Percentiles rank a stretch among this genome's conserved stretches.
phyloP scores from a whole-genome alignment of 129 eudicot genomes.

The Glebionis coronaria region DNA sequence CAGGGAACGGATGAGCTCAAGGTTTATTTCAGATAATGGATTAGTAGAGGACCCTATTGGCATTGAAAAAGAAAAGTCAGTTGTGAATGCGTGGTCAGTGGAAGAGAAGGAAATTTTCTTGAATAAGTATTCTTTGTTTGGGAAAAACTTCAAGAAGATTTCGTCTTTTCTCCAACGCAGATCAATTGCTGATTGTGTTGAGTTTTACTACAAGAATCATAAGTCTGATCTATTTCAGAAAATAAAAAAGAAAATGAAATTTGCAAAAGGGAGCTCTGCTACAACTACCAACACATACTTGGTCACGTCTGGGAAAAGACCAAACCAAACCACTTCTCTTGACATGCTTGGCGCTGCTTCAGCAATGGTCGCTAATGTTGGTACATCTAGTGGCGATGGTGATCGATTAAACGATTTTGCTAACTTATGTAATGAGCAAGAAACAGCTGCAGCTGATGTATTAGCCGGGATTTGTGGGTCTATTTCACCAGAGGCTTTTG shows the following conservation, averaged over 20 bases:
- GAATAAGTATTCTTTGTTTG: conserved; percentile 48
- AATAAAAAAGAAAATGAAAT: conserved; percentile 51
- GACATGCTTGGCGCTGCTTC: conserved; percentile 87
- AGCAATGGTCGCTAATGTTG: conserved; percentile 57
- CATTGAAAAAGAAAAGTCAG: conserved; percentile 62
- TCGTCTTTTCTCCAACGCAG: conserved; percentile 71
- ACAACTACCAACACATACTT: conserved; percentile 46
- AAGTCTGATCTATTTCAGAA: conserved; percentile 69
- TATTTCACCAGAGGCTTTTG: conserved; percentile 92
- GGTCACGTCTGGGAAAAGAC: conserved; percentile 62
- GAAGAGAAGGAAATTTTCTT: conserved; percentile 70
- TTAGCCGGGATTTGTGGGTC: conserved; percentile 97
- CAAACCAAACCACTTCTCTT: conserved; percentile 63
- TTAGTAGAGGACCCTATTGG: conserved; percentile 74
- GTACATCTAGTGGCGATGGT: conserved; percentile 22
- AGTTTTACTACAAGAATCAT: conserved; percentile 93
- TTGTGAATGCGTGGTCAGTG: conserved; percentile 64
- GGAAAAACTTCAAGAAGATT: conserved; percentile 82
- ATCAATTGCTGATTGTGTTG: conserved; percentile 78
- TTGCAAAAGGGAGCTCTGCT: conserved; percentile 45
- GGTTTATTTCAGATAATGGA: conserved; percentile 70
- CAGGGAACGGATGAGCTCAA: conserved; percentile 42
- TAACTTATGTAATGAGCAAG: conserved; percentile 49
- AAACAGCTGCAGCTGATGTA: conserved; percentile 87
- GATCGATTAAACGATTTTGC: conserved; percentile 44